Evolutionary conservation across 371 early-diverging fungal genomes (phyloP), one percentile per base, ranked within the genome.

Genomic region (Apophysomyces variabilis): DNA sequence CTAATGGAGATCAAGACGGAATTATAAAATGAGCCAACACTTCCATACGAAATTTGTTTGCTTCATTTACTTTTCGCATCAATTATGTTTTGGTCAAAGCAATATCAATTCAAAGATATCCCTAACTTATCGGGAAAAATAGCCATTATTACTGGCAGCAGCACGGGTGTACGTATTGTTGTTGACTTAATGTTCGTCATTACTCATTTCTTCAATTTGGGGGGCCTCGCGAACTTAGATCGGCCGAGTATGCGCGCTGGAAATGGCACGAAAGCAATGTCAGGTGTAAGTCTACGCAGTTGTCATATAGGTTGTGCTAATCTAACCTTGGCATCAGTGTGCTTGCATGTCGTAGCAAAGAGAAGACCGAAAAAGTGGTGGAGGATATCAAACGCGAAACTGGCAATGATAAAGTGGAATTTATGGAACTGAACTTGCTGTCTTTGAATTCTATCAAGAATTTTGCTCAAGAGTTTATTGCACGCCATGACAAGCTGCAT

Each of bases 61-160:
- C 21, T 21, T 50, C 21, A 21, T 9, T 50, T 50, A n/a, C 9
- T 21, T 21, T n/a, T 26, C 3, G 32, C 32, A 26, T 26, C 32
- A 26, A 26, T 1, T 5, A 66, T 66, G 59, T 66, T 66, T 16
- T 66, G 60, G 38, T 26, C 26, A 26, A 37, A 21, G 59, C 60
- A 71, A 14, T 37, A 62, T 37, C 58, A 73, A 4, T 64, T 74
- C 7, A 75, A 84, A 7, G 56, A 79, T 21, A 87, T 92, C 50
- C 90, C 92, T n/a, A 82, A 87, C 68, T 79, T 90, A 36, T 66
- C 79, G 18, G 88, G 87, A 38, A 90, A 90, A 75, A 64, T 83
- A 57, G 89, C 88, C 37, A 82, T 94, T 35, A 87, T 94, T 36
- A 92, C 92, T 18, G 94, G 94, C 36, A 88, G 85, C 11, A 89